phyloP scores from a whole-genome alignment of 2,329 filamentous ascomycete species.

The Nannizziopsis arthrosporioides region DNA sequence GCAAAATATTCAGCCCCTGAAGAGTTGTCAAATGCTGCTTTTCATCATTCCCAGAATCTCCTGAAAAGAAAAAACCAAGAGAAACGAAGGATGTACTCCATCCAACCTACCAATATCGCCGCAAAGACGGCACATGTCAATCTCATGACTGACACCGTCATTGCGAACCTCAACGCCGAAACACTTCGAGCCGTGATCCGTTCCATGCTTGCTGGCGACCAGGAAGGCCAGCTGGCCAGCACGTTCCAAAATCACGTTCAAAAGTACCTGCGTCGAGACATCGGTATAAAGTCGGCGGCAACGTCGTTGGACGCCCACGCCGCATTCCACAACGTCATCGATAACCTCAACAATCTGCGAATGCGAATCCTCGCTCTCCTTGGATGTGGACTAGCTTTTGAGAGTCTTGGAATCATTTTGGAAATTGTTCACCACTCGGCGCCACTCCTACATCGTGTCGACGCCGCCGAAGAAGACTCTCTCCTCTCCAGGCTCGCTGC shows the following conservation, averaged over 20 bases:
- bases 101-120: neutral
- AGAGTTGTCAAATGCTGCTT: neutral
- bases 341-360: slow-evolving; percentile 7
- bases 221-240: slow-evolving; percentile 10
- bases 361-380: slow-evolving; percentile 8
- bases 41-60: neutral
- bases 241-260: slow-evolving; percentile 10
- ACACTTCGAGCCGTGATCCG: slow-evolving; percentile 10
- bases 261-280: slow-evolving; percentile 9
- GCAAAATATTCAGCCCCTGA: neutral
- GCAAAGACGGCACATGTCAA: slow-evolving; percentile 14
- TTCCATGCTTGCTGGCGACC: slow-evolving; percentile 13
- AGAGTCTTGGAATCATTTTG: slow-evolving; percentile 9
- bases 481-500: slow-evolving; percentile 17
- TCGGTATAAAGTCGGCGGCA: slow-evolving; percentile 1
- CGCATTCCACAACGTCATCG: slow-evolving; percentile 5
- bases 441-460: slow-evolving; percentile 1
- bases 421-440: slow-evolving; percentile 10
- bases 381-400: slow-evolving; percentile 11
- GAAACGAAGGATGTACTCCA: neutral
- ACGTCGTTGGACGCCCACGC: slow-evolving; percentile 3
- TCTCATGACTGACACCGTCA: slow-evolving; percentile 14
- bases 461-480: slow-evolving; percentile 1
- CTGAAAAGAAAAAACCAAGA: neutral
- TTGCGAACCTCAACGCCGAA: slow-evolving; percentile 12